Percentiles rank a stretch among this genome's conserved stretches.
Conservation (phyloP, 192 early-diverging fungal genomes). For the Backusella liffmaniae region DNA sequence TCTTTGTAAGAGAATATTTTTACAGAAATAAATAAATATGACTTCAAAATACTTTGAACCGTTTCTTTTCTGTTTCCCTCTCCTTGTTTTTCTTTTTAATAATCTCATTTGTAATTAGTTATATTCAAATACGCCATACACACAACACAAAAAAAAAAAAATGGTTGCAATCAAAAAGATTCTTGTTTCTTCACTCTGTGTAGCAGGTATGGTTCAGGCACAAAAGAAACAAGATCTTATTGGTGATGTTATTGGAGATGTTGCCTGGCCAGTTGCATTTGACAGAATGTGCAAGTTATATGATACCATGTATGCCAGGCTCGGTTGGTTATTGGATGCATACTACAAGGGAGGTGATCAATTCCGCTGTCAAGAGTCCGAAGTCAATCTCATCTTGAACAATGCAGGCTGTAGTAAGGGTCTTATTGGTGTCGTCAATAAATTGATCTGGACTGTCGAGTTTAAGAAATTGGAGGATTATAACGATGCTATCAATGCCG, state of each 20-base stretch:
- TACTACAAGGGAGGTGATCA: not conserved
- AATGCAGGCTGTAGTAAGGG: not conserved
- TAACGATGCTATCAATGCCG: not conserved
- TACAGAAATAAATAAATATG: not conserved
- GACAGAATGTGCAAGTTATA: not conserved
- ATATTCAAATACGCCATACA: not conserved
- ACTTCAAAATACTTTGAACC: not conserved
- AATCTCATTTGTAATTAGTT: not conserved
- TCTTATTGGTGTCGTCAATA: not conserved
- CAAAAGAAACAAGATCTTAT: not conserved
- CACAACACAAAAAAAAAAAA: not conserved
- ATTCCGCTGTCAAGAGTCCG: not conserved
- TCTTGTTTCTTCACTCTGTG: not conserved
- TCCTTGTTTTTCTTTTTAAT: not conserved
- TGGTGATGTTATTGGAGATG: not conserved
- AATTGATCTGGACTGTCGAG: not conserved
- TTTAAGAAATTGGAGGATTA: not conserved
- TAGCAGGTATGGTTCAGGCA: not conserved
- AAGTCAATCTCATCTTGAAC: not conserved
- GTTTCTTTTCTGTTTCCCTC: not conserved
- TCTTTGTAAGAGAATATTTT: not conserved
- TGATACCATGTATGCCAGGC: not conserved
- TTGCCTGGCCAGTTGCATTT: not conserved
- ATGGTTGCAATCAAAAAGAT: not conserved
- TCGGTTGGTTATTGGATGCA: not conserved